Evolutionary conservation across 495 filamentous ascomycete species (phyloP).

Genomic region (Parachaetomium inaequale): DNA sequence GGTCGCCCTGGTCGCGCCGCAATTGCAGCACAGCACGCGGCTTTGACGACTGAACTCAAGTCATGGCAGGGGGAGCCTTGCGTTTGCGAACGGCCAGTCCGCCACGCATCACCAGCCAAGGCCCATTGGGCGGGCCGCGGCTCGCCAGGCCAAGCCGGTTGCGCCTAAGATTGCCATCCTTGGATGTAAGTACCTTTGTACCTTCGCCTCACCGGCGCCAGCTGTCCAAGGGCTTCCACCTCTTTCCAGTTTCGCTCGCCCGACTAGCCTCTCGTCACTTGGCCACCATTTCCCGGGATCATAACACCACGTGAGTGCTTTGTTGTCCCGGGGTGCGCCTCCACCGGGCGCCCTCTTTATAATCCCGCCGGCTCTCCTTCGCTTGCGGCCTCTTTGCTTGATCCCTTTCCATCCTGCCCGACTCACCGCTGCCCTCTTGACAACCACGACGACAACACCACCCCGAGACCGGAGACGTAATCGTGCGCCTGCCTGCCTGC

Average conservation of each 20-base stretch:
- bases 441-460: background rate
- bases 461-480: constrained; percentile 6
- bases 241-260: constrained; percentile 30
- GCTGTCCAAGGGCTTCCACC: constrained; percentile 28
- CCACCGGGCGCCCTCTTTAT: constrained; percentile 21
- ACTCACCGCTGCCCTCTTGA: background rate
- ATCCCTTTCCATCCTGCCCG: constrained; percentile 1
- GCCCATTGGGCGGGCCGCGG: background rate
- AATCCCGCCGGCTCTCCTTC: constrained; percentile 6
- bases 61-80: constrained; percentile 9
- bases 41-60: constrained; percentile 1
- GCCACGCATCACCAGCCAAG: background rate
- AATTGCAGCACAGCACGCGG: background rate
- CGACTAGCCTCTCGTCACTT: constrained; percentile 16
- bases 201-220: constrained; percentile 9
- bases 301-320: constrained; percentile 26
- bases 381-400: background rate
- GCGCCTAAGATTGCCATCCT: background rate
- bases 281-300: constrained; percentile 20
- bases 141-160: background rate
- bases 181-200: background rate
- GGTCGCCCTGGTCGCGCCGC: background rate
- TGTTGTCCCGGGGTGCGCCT: constrained; percentile 13
- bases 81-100: constrained; percentile 9
- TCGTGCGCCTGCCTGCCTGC: background rate